Conservation (phyloP, 2,329 filamentous ascomycete genomes). For the Colletotrichum sp. region DNA sequence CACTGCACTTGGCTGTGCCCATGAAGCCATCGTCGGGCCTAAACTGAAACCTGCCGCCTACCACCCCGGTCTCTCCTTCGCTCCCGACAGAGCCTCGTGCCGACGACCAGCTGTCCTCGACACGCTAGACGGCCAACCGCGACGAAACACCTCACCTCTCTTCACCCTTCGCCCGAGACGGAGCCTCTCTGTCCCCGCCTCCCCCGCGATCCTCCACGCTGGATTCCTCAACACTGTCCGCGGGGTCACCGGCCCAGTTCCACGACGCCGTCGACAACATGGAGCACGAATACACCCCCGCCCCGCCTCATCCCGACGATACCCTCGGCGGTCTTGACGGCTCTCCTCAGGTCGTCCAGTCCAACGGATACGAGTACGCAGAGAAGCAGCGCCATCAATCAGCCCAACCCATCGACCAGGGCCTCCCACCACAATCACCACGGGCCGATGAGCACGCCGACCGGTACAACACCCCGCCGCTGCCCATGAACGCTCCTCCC, state of each 20-base stretch:
- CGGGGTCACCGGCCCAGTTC: slow-evolving; percentile 57
- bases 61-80: neutral
- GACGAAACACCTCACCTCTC: slow-evolving; percentile 11
- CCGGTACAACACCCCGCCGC: slow-evolving; percentile 53
- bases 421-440: slow-evolving; percentile 42
- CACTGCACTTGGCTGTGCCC: slow-evolving; percentile 1
- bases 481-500: slow-evolving; percentile 40
- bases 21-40: slow-evolving; percentile 20
- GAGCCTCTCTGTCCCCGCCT: slow-evolving; percentile 17
- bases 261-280: slow-evolving; percentile 58
- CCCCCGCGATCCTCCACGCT: slow-evolving; percentile 39
- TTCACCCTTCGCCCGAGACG: slow-evolving; percentile 23
- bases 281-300: slow-evolving; percentile 48
- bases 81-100: neutral
- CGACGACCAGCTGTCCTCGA: slow-evolving; percentile 1
- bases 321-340: slow-evolving; percentile 55
- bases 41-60: slow-evolving; percentile 20
- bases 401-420: slow-evolving; percentile 57
- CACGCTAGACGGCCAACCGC: neutral
- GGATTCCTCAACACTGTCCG: slow-evolving; percentile 57
- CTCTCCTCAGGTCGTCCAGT: slow-evolving; percentile 43
- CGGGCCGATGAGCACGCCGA: slow-evolving; percentile 46
- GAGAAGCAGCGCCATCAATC: slow-evolving; percentile 41
- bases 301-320: slow-evolving; percentile 51
- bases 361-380: slow-evolving; percentile 36